Conservation (phyloP, 768 basidiomycete genomes). For the Pisolithus albus region DNA sequence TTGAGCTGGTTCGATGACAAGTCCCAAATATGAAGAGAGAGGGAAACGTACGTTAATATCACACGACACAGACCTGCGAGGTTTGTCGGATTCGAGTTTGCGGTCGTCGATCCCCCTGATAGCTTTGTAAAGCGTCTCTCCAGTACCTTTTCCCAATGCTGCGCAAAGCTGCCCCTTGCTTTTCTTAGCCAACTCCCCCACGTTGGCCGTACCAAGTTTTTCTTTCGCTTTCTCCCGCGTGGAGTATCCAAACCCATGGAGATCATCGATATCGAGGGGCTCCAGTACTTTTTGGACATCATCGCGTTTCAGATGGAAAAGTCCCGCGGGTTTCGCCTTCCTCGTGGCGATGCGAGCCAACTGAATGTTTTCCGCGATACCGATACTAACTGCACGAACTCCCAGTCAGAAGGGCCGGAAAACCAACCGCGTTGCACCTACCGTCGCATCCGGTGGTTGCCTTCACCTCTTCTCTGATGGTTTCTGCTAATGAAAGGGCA, state of each 20-base stretch:
- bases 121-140: conserved; percentile 80
- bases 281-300: conserved; percentile 51
- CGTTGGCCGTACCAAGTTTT: conserved; percentile 63
- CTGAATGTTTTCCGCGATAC: conserved; percentile 86
- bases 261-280: conserved; percentile 66
- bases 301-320: conserved; percentile 61
- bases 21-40: not conserved
- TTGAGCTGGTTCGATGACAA: conserved; percentile 25
- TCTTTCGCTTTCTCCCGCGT: conserved; percentile 72
- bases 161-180: conserved; percentile 61
- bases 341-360: conserved; percentile 90
- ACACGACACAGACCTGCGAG: conserved; percentile 85
- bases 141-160: conserved; percentile 71
- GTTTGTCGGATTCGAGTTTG: conserved; percentile 74
- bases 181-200: conserved; percentile 62
- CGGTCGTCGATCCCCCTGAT: conserved; percentile 79
- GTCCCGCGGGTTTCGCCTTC: conserved; percentile 84
- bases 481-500: conserved; percentile 74
- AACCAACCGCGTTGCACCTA: conserved; percentile 18
- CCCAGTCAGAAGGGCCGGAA: not conserved
- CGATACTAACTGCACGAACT: conserved; percentile 67
- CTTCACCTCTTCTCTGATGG: conserved; percentile 69
- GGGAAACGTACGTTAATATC: conserved; percentile 78
- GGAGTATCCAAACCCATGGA: conserved; percentile 83
- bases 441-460: conserved; percentile 83